Conservation (phyloP, 2,329 filamentous ascomycete species). For the Colletotrichum agaves region DNA sequence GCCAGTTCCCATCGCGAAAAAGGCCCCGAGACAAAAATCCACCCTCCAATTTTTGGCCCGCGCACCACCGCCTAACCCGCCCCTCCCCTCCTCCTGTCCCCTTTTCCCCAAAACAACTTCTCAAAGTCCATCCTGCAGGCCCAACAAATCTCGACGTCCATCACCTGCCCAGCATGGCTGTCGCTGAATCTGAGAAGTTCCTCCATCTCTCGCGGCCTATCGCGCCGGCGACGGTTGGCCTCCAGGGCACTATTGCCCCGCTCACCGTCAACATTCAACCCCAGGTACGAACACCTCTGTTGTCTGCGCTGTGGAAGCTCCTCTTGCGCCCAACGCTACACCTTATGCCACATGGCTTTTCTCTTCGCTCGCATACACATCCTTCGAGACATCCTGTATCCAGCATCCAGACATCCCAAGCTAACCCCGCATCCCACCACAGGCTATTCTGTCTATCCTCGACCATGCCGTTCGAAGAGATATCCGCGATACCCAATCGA, state of each 20-base stretch:
- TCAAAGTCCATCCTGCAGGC: conserved; percentile 29
- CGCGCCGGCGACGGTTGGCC: conserved; percentile 81
- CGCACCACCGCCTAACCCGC: conserved; percentile 25
- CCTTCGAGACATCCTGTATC: background rate
- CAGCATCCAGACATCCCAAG: background rate
- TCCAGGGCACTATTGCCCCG: conserved; percentile 88
- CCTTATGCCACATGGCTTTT: background rate
- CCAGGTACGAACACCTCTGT: conserved; percentile 71
- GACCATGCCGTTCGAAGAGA: conserved; percentile 96
- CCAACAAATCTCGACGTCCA: conserved; percentile 11
- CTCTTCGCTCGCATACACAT: background rate
- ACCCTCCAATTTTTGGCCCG: conserved; percentile 39
- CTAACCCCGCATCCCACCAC: conserved; percentile 16
- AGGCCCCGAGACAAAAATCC: conserved; percentile 37
- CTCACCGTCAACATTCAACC: conserved; percentile 95
- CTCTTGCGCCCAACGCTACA: conserved; percentile 4
- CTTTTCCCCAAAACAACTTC: conserved; percentile 38
- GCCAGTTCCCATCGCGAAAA: conserved; percentile 27
- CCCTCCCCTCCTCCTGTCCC: conserved; percentile 33
- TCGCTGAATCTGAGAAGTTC: conserved; percentile 79
- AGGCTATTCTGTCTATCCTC: conserved; percentile 81
- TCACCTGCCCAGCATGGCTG: conserved; percentile 76
- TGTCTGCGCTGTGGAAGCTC: conserved; percentile 18
- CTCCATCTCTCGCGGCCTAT: conserved; percentile 94
- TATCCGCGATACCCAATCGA: conserved; percentile 78